A percentile compares a stretch with the other conserved stretches of the same genome.
Evolutionary conservation across 2,329 filamentous ascomycete species (phyloP).

Genomic region (Aureobasidium sp.): DNA sequence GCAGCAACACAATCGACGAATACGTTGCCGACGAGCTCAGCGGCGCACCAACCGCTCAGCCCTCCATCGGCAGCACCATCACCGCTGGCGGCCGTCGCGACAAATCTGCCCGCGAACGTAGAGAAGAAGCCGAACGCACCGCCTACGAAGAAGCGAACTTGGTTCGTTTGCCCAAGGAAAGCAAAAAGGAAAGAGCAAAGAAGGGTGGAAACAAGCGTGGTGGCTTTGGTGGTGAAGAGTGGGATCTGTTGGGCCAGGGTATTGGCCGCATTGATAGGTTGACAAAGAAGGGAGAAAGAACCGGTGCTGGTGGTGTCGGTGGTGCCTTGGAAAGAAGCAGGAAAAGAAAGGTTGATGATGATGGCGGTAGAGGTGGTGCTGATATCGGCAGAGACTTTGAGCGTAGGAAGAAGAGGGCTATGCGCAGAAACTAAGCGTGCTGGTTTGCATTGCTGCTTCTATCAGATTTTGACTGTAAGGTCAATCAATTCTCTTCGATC

Average conservation of each 20-base stretch:
- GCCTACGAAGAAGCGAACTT: constrained; percentile 94
- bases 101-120: constrained; percentile 69
- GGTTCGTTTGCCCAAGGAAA: constrained; percentile 73
- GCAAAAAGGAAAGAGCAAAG: constrained; percentile 75
- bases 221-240: constrained; percentile 89
- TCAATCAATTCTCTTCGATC: neutral
- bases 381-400: constrained; percentile 19
- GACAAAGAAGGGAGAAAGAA: constrained; percentile 50
- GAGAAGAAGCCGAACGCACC: constrained; percentile 67
- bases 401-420: constrained; percentile 18
- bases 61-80: constrained; percentile 89
- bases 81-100: constrained; percentile 64
- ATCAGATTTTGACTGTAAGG: neutral
- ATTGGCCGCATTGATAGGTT: constrained; percentile 79
- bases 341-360: constrained; percentile 67
- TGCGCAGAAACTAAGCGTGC: constrained; percentile 13
- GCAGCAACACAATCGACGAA: constrained; percentile 83
- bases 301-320: constrained; percentile 46
- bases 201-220: constrained; percentile 36
- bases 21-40: constrained; percentile 84
- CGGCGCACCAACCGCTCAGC: constrained; percentile 70
- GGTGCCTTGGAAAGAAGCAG: constrained; percentile 73
- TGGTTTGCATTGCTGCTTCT: neutral
- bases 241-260: constrained; percentile 76
- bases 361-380: constrained; percentile 62